Evolutionary conservation across 2,329 filamentous ascomycete species (phyloP).

Genomic region (Phyllosticta paracitricarpa): DNA sequence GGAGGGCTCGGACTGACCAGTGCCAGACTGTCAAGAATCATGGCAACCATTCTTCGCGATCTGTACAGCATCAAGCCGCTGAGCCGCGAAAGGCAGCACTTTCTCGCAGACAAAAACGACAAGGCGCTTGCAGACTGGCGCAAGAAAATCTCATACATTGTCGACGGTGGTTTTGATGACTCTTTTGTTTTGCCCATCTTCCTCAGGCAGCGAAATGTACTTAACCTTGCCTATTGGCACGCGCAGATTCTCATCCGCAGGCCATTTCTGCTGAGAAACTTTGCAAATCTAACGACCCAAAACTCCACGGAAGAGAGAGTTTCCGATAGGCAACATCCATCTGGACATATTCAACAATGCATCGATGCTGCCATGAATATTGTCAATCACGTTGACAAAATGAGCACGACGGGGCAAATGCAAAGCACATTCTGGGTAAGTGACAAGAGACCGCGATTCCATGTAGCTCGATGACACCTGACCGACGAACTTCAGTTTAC

Average conservation of each 20-base stretch:
- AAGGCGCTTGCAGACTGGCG: constrained; percentile 37
- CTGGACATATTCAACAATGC: constrained; percentile 33
- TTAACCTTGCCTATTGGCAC: constrained; percentile 46
- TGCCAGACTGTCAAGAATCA: constrained; percentile 33
- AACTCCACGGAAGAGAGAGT: constrained; percentile 12
- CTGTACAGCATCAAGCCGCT: constrained; percentile 33
- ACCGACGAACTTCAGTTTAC: constrained; percentile 30
- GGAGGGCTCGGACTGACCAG: rapidly evolving
- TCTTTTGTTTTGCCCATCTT: constrained; percentile 40
- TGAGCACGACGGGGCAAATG: constrained; percentile 30
- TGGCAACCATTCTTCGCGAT: constrained; percentile 35
- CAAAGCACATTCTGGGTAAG: constrained; percentile 39
- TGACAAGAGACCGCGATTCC: background rate
- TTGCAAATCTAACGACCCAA: constrained; percentile 26
- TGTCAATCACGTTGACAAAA: constrained; percentile 35
- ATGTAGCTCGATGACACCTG: background rate
- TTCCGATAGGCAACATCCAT: constrained; percentile 17
- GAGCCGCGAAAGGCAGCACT: constrained; percentile 21
- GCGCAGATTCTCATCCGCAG: constrained; percentile 48
- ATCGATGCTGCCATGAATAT: constrained; percentile 39
- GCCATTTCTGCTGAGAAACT: constrained; percentile 41
- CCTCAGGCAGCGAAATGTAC: constrained; percentile 43
- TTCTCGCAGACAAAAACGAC: constrained; percentile 33
- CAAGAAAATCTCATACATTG: constrained; percentile 33
- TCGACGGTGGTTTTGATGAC: constrained; percentile 34